Evolutionary conservation across 495 filamentous ascomycete species (phyloP).

Genomic region (Niebla homalea): DNA sequence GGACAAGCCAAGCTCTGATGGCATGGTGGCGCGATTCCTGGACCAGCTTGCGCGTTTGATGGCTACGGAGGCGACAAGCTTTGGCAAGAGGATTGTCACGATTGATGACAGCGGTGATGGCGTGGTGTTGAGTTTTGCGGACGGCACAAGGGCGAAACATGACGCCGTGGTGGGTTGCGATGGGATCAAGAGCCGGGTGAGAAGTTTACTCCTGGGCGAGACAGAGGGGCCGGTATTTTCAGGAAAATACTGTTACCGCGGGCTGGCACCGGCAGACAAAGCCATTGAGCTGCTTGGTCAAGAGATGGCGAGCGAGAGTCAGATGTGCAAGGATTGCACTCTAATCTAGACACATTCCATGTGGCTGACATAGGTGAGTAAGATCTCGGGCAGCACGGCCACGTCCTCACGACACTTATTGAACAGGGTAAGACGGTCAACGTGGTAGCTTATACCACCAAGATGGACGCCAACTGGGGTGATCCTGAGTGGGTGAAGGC

Average conservation of each 20-base stretch:
- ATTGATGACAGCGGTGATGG: slow-evolving; percentile 17
- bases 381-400: slow-evolving; percentile 31
- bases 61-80: slow-evolving; percentile 29
- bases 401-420: slow-evolving; percentile 37
- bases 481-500: slow-evolving; percentile 44
- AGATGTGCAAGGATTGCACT: slow-evolving; percentile 24
- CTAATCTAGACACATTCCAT: not conserved
- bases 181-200: slow-evolving; percentile 24
- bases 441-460: slow-evolving; percentile 26
- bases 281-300: slow-evolving; percentile 36
- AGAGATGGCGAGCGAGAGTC: slow-evolving; percentile 29
- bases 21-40: slow-evolving; percentile 28
- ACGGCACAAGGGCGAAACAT: slow-evolving; percentile 26
- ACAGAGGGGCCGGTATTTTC: slow-evolving; percentile 32
- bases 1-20: slow-evolving; percentile 15
- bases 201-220: slow-evolving; percentile 26
- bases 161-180: slow-evolving; percentile 29
- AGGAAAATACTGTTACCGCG: slow-evolving; percentile 38
- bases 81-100: slow-evolving; percentile 30
- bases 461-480: slow-evolving; percentile 13
- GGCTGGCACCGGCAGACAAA: slow-evolving; percentile 36
- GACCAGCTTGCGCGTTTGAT: slow-evolving; percentile 34
- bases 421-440: slow-evolving; percentile 31
- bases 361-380: not conserved
- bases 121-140: slow-evolving; percentile 21